Evolutionary conservation across 2,329 filamentous ascomycete genomes (phyloP), one percentile per base, ranked within the genome.

Genomic region (Sordariomycetes sp.): DNA sequence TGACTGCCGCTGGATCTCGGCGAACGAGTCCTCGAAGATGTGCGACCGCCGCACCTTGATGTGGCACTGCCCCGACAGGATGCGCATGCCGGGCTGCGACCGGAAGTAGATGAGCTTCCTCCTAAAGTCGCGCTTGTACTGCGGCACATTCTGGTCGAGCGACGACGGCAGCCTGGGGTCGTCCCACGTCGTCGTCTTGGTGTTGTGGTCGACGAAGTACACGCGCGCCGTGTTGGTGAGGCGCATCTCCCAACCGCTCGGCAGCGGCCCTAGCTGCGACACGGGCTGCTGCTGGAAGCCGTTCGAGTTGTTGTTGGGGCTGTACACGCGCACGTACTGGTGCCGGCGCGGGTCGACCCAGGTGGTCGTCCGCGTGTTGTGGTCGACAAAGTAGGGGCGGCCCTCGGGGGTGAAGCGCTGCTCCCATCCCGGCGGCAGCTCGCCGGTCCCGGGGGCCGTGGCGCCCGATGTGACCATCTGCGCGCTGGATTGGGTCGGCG

Each of bases 191-290:
- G 94, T 99, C 0, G 94, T 99, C 78, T 99, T 99, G 52, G 94
- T 99, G 74, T 99, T 99, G 75, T 99, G 94, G 67, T 99, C 94
- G 52, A 99, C 94, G 70, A 99, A 99, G 74, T 99, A 99, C 17
- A 99, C 94, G 59, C 94, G 82, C 32, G 94, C 94, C 15, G 94
- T 99, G 71, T 99, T 97, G 56, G 94, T 99, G 55, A 99, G 84
- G 60, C 94, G 89, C 94, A 99, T 99, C 77, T 99, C 94, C 94
- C 94, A 99, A 2, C 94, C 94, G 66, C 94, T 97, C 2, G 94
- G 94, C 53, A 99, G 73, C 28, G 94, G 94, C 3, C 94, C 94
- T 52, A 99, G 81, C 69, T 99, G 94, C 2, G 94, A 97, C 2
- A 99, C 94, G 1, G 94, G 92, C 72, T 99, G 94, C 68, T 96